Conservation (phyloP, 108 stramenopile genomes). For the Craspedostauros australis region DNA sequence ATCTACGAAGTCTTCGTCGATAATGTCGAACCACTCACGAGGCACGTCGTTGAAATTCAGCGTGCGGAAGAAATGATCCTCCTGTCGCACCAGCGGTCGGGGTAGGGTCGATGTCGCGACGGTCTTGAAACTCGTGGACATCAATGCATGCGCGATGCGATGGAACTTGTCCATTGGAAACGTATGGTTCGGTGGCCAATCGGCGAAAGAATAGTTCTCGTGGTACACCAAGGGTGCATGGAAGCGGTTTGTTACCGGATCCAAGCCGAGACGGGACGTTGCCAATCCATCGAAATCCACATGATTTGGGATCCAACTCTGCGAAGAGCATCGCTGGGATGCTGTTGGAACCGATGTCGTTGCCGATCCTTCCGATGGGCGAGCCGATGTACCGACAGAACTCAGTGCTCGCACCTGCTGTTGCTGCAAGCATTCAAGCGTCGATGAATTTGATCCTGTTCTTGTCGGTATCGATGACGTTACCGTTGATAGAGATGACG, state of each 20-base stretch:
- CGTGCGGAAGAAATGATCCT: conserved; percentile 46
- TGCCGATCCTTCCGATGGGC: too few relatives aligned
- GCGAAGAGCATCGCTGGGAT: too few relatives aligned
- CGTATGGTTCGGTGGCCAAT: conserved; percentile 61
- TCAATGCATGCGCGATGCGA: conserved; percentile 35
- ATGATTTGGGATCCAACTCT: too few relatives aligned
- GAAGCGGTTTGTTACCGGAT: conserved; percentile 44
- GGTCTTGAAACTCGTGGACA: conserved; percentile 20
- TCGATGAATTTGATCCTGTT: too few relatives aligned
- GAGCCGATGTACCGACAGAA: too few relatives aligned
- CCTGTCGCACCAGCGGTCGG: conserved; percentile 34
- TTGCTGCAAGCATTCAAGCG: too few relatives aligned
- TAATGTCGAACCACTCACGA: conserved; percentile 10
- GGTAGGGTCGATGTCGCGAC: conserved; percentile 7
- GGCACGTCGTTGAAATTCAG: conserved; percentile 34
- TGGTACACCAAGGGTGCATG: conserved; percentile 72
- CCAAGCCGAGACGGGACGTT: conserved; percentile 37
- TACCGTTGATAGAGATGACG: too few relatives aligned
- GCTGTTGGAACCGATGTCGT: too few relatives aligned
- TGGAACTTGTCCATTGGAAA: conserved; percentile 64
- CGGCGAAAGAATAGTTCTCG: conserved; percentile 49
- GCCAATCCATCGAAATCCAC: too few relatives aligned
- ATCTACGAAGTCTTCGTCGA: conserved; percentile 33
- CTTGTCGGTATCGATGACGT: too few relatives aligned
- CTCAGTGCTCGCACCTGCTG: too few relatives aligned